Percentiles rank a stretch among this genome's conserved stretches.
Conservation (phyloP, 2,329 filamentous ascomycete genomes). For the Fusarium xylarioides region DNA sequence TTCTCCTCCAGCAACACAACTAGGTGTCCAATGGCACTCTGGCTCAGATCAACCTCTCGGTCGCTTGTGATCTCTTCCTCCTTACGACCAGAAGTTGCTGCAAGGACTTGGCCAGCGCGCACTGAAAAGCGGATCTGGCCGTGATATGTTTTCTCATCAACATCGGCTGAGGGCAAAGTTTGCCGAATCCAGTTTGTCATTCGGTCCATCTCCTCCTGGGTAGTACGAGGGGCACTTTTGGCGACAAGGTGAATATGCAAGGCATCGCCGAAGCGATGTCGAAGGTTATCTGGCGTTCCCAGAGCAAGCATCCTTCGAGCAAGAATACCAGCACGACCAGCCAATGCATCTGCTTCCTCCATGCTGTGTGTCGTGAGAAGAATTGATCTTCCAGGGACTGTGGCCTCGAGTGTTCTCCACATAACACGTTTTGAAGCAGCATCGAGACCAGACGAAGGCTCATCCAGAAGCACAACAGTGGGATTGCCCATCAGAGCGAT, state of each 20-base stretch:
- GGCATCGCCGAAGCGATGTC: constrained; percentile 78
- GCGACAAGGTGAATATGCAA: constrained; percentile 86
- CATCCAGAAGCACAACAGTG: constrained; percentile 85
- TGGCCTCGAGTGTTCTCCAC: constrained; percentile 84
- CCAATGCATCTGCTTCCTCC: constrained; percentile 93
- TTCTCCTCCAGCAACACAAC: constrained; percentile 78
- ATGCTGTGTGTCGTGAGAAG: constrained; percentile 93
- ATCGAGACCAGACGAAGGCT: constrained; percentile 89
- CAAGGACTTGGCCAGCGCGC: constrained; percentile 58
- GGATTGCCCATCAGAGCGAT: constrained; percentile 95
- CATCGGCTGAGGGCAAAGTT: constrained; percentile 69
- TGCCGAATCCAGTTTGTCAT: constrained; percentile 72
- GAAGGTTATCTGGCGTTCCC: constrained; percentile 76
- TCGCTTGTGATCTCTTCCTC: constrained; percentile 38
- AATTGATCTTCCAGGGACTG: constrained; percentile 80
- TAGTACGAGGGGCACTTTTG: constrained; percentile 76
- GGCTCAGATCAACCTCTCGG: constrained; percentile 41
- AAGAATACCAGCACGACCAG: constrained; percentile 85
- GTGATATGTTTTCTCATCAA: constrained; percentile 81
- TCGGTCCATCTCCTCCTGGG: constrained; percentile 70
- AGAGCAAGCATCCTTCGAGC: constrained; percentile 86
- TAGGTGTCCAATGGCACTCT: constrained; percentile 71
- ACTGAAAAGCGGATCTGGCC: constrained; percentile 89
- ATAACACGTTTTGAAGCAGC: constrained; percentile 90
- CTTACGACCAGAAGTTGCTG: constrained; percentile 30